A percentile compares a stretch with the other conserved stretches of the same genome.
These are phyloP conservation scores for Discostella stelligeroides DNA, from an alignment of 108 stramenopile genomes.

Conservation along the genomic window DNA sequence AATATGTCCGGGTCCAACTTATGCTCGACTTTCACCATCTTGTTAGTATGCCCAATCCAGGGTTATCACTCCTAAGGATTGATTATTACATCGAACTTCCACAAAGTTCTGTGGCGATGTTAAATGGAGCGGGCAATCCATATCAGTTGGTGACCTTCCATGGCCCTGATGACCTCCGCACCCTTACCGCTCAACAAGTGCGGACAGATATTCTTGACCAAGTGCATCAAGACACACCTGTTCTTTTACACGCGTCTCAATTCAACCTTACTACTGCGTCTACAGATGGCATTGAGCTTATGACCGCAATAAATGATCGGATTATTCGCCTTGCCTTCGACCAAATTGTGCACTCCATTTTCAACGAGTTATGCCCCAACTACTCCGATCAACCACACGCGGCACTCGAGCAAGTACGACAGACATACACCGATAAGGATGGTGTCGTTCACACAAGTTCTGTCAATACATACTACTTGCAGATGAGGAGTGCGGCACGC, in stretches of 20 bases:
- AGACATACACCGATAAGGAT: not conserved
- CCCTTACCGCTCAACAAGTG: not conserved
- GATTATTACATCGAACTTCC: constrained; percentile 1
- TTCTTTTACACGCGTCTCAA: not conserved
- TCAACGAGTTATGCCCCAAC: not conserved
- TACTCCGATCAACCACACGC: not conserved
- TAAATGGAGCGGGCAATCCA: not conserved
- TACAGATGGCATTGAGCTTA: not conserved
- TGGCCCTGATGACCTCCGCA: not conserved
- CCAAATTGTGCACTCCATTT: not conserved
- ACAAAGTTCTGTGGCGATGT: not conserved
- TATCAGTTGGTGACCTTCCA: not conserved
- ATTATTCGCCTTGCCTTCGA: not conserved
- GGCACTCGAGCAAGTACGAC: not conserved
- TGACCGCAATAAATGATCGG: not conserved
- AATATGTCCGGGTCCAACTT: not conserved
- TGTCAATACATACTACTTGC: not conserved
- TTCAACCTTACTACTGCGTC: not conserved
- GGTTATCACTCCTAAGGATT: not conserved
- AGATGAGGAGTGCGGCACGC: not conserved
- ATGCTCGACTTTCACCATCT: not conserved
- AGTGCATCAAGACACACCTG: not conserved
- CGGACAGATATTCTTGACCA: not conserved
- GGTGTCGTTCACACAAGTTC: not conserved
- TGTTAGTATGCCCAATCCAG: not conserved